Conservation (phyloP, 768 basidiomycete genomes). For the Paxillus rubicundulus region DNA sequence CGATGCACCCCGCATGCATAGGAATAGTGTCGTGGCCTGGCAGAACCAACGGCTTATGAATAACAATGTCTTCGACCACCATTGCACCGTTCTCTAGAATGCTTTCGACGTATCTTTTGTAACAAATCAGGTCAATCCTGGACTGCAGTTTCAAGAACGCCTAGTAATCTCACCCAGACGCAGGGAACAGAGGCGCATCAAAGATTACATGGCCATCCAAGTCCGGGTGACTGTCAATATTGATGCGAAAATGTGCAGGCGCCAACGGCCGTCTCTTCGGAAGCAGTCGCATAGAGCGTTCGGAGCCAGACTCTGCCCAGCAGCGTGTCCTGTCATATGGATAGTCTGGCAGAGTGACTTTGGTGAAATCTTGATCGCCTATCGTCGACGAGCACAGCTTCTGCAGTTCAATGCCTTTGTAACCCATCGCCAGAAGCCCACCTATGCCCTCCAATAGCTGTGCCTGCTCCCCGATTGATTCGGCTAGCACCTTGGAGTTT, state of each 20-base stretch:
- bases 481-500: constrained; percentile 9
- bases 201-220: constrained; percentile 39
- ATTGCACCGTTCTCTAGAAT: constrained; percentile 21
- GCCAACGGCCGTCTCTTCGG: constrained; percentile 30
- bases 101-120: constrained; percentile 9
- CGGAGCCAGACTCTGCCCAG: constrained; percentile 15
- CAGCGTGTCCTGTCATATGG: constrained; percentile 18
- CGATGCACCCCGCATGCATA: constrained; percentile 9
- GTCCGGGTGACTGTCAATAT: constrained; percentile 21
- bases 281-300: constrained; percentile 13
- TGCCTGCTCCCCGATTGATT: constrained; percentile 15
- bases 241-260: constrained; percentile 30
- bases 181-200: constrained; percentile 41
- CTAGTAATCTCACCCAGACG: constrained; percentile 37
- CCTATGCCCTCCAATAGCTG: constrained; percentile 19
- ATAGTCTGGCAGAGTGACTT: constrained; percentile 18
- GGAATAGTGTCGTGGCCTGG: constrained; percentile 2
- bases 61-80: constrained; percentile 10
- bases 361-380: constrained; percentile 5
- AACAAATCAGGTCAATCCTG: background rate
- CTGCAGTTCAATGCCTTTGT: constrained; percentile 12
- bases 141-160: background rate
- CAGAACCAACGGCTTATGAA: constrained; percentile 13
- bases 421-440: constrained; percentile 14
- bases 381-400: constrained; percentile 4